Evolutionary conservation across 306 rosid genomes (phyloP).

Genomic region (Sicyos baderoa): DNA sequence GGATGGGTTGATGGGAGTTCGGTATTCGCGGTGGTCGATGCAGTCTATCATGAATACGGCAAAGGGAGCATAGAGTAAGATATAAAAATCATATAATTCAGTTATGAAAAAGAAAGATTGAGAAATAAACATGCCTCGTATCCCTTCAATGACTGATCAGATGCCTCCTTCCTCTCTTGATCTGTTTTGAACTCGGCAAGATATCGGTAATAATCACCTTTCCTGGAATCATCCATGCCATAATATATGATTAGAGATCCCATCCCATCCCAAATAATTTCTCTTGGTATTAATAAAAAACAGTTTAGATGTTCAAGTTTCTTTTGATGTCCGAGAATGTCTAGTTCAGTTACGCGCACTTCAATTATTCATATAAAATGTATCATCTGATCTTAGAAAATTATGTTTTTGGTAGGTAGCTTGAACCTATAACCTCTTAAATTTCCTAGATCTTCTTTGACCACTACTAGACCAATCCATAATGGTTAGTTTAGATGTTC

Average conservation of each 20-base stretch:
- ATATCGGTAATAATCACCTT: conserved; percentile 44
- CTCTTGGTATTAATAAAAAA: not conserved
- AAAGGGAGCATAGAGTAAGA: conserved; percentile 20
- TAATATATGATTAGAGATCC: not conserved
- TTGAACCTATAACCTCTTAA: too few species aligned
- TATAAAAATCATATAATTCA: conserved; percentile 18
- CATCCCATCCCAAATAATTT: not conserved
- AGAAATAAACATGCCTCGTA: conserved; percentile 24
- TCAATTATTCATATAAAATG: too few species aligned
- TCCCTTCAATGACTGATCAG: conserved; percentile 45
- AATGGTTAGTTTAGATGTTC: too few species aligned
- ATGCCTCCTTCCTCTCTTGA: conserved; percentile 46
- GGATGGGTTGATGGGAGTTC: conserved; percentile 74
- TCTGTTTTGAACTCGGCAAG: conserved; percentile 48
- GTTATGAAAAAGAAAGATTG: conserved; percentile 19
- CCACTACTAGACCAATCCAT: too few species aligned
- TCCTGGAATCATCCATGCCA: conserved; percentile 27
- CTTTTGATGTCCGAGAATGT: too few species aligned
- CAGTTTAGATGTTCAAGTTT: not conserved
- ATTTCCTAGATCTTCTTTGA: too few species aligned
- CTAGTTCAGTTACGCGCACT: too few species aligned
- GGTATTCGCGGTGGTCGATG: conserved; percentile 57
- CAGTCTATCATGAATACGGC: conserved; percentile 39
- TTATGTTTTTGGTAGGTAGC: too few species aligned
- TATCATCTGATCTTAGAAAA: too few species aligned